Evolutionary conservation across 306 rosid genomes (phyloP), one percentile per base, ranked within the genome.

Genomic region (Quercus variabilis): DNA sequence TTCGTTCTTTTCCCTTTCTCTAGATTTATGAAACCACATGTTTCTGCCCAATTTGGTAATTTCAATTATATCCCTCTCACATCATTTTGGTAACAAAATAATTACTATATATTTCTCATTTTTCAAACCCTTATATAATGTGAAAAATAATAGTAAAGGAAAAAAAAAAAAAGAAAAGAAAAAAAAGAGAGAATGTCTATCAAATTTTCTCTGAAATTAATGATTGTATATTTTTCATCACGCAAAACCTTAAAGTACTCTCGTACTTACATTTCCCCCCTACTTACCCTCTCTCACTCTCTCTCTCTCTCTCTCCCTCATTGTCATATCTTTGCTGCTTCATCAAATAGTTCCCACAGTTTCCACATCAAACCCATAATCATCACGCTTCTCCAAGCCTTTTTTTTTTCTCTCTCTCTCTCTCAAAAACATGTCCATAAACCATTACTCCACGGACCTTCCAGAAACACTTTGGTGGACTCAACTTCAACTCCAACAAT

Each of bases 271-370:
- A 70, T 41, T 9, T 54, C 75, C 55, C 21, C 8, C 49, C 54
- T 0, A 15, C 65, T 20, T 15, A 26, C 38, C 5, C 63, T 33
- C 65, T 71, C 55, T 60, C 72, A n/a, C 78, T n/a, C 19, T 20
- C 55, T 60, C 46, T 54, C 43, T 67, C 30, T 64, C 23, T 74
- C 71, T 78, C 86, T 82, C 88, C 85, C 79, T 85, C 85, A 35
- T 60, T 80, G 81, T 92, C 93, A 81, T 88, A 78, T 86, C 87
- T 82, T 81, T 63, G 65, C 72, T 43, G 80, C 90, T 80, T 82
- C 85, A 74, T 85, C 89, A 87, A 87, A 91, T 86, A 88, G 87
- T 86, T 88, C 80, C 84, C 84, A 74, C 83, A 88, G 86, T 88
- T 76, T 76, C 85, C 87, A 82, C 94, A 88, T 88, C 92, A 77